phyloP scores from a whole-genome alignment of 2,329 filamentous ascomycete genomes.

The Ophiocordyceps camponoti-floridani region DNA sequence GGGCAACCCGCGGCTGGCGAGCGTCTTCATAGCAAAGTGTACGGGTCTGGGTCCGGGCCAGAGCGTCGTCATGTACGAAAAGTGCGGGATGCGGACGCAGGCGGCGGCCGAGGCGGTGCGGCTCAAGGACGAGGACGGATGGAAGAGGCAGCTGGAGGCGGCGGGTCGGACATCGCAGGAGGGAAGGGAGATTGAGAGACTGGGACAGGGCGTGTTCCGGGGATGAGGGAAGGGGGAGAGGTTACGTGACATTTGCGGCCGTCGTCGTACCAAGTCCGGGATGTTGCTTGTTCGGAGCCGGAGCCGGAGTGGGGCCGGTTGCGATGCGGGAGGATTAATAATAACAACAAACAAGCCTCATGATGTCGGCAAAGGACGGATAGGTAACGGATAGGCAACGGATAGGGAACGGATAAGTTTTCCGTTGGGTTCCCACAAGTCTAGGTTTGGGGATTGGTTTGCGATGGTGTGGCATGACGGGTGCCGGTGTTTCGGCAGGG shows the following conservation, averaged over 20 bases:
- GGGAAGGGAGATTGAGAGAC: constrained; percentile 63
- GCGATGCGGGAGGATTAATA: too few relatives aligned
- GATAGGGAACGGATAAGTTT: too few relatives aligned
- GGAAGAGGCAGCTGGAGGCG: constrained; percentile 55
- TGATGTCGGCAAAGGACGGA: too few relatives aligned
- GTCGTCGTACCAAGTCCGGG: background rate
- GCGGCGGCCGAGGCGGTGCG: constrained; percentile 84
- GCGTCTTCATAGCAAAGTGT: constrained; percentile 77
- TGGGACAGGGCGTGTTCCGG: constrained; percentile 45
- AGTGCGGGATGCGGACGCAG: constrained; percentile 76
- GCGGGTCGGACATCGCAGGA: constrained; percentile 51
- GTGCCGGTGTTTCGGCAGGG: too few relatives aligned
- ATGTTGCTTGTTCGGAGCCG: too few relatives aligned
- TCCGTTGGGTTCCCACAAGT: too few relatives aligned
- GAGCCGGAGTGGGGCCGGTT: too few relatives aligned
- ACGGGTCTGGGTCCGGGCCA: constrained; percentile 49
- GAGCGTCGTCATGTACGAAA: constrained; percentile 82
- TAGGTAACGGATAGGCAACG: too few relatives aligned
- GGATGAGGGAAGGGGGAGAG: constrained; percentile 6
- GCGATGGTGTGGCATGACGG: too few relatives aligned
- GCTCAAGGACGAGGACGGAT: constrained; percentile 58
- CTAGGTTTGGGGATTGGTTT: too few relatives aligned
- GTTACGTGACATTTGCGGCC: background rate
- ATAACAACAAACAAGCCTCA: too few relatives aligned
- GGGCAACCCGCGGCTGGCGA: constrained; percentile 75